These are phyloP conservation scores for Tetrahymena malaccensis DNA, from an alignment of 73 alveolate genomes.

Conservation along the genomic window DNA sequence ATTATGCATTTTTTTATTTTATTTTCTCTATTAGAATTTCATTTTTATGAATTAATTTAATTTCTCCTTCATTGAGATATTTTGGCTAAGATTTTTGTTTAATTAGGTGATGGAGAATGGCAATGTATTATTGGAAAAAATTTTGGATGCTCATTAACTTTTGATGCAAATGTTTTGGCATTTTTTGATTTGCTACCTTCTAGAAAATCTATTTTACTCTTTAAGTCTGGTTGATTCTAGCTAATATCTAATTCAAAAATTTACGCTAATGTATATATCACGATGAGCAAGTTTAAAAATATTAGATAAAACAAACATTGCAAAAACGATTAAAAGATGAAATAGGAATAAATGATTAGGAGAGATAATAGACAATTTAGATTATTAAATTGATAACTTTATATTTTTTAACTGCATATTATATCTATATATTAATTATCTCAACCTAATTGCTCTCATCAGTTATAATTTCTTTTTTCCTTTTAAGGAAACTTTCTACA, in stretches of 20 bases:
- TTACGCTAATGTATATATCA: not conserved
- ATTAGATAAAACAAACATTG: not conserved
- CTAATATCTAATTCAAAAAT: not conserved
- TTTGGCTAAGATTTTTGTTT: not conserved
- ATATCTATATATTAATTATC: not conserved
- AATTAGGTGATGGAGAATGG: conserved; percentile 47
- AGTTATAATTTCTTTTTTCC: not conserved
- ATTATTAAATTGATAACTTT: not conserved
- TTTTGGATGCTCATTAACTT: conserved; percentile 44
- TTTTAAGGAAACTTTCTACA: not conserved
- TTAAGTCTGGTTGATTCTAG: conserved; percentile 32
- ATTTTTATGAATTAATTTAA: too few species aligned
- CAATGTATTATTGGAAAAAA: conserved; percentile 33
- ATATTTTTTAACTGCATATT: not conserved
- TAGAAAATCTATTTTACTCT: conserved; percentile 32
- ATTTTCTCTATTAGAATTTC: not conserved
- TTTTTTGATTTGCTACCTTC: conserved; percentile 25
- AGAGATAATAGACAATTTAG: not conserved
- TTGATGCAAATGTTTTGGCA: conserved; percentile 20
- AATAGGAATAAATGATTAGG: not conserved
- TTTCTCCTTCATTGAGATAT: too few species aligned
- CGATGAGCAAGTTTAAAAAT: not conserved
- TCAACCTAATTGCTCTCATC: not conserved
- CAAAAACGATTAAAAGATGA: not conserved
- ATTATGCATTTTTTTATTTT: not conserved